Base-by-base conservation (phyloP, 306 rosid genomes). In the Rosa chinensis region DNA sequence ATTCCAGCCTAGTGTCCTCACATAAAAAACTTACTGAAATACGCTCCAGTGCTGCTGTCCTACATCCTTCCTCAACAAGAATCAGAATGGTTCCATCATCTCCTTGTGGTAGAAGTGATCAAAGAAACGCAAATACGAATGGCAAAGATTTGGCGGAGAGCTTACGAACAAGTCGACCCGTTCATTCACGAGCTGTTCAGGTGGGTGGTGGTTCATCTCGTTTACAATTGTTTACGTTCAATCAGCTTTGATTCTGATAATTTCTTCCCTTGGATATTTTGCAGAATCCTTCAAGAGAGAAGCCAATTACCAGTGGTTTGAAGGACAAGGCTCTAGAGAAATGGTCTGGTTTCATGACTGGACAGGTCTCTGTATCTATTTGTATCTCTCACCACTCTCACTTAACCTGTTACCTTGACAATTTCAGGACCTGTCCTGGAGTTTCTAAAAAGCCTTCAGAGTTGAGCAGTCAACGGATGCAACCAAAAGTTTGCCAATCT, bases 151-250 rank as follows among this genome's bases (percentile, higher is more conserved):
- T 50, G 47, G 20, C 11, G 9, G 71, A 69, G 47, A 73, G 43
- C 17, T 28, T 68, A 3, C 80, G 2, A 9, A 84, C 70, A 35
- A 81, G 62, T 72, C 59, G 16, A 28, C 74, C 77, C 3, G 52
- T 62, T 39, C 49, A 16, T 39, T 48, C 21, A 73, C 77, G 47
- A 73, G 45, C 77, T 44, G 6, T 72, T 32, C 82, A 80, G 87
- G 87, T 84, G 49, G 21, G 45, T 61, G 85, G 82, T 81, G 59
- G 45, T 48, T 55, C 9, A 11, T 39, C 53, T 35, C 4, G 48
- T 0, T 12, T 52, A 40, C 21, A 23, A 39, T 39, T 70, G 21
- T 43, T 52, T 23, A 45, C 35, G 42, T 45, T 49, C 20, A 32
- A 10, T 50, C 44, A 43, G 17, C 49, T 84, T 8, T 18, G 10